Base-by-base conservation (phyloP, 164 flowering plant species). In the Macadamia tetraphylla region DNA sequence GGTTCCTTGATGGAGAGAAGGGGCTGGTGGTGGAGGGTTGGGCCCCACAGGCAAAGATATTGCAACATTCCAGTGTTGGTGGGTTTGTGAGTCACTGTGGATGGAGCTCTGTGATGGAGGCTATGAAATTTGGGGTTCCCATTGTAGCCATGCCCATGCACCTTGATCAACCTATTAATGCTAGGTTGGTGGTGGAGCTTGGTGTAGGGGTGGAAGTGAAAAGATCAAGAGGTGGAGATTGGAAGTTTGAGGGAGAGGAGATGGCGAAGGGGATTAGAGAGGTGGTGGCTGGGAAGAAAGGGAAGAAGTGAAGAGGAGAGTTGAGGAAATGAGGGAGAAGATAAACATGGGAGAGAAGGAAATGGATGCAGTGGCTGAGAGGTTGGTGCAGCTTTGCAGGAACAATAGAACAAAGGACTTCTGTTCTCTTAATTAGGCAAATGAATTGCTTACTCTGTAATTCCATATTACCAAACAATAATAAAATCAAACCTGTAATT, bases 131-230 rank as follows among this genome's bases (percentile, higher is more conserved):
- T 62, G 83, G 83, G 1, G 75, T 76, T 6, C 86, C 84, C 18
- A 48, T 82, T 6, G 71, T 84, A n/a, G 82, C 81, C 6, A 65
- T 80, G 72, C 85, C 83, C 0, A 69, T 77, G 83, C 82, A 81
- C 1, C 73, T 78, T 58, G 87, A 84, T 61, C 82, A 84, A 67
- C 85, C 85, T 0, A 1, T 78, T 4, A 82, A 76, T 72, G 78
- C 85, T 7, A 80, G 58, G 59, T 23, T 84, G 48, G 79, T 80
- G 63, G 76, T 18, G 29, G 80, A 78, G 18, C 13, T 77, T 48
- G 85, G 83, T n/a, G 78, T 72, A 0, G 83, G 76, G 3, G 3
- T 73, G 60, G 83, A 78, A 67, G 77, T 76, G 1, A 52, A 60
- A 71, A 82, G 73, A 60, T 64, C 51, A 15, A 58, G 57, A 43